These are phyloP conservation scores for Ceratocystis diversiconidia DNA, from an alignment of 2,329 filamentous ascomycete genomes.

Conservation along the genomic window DNA sequence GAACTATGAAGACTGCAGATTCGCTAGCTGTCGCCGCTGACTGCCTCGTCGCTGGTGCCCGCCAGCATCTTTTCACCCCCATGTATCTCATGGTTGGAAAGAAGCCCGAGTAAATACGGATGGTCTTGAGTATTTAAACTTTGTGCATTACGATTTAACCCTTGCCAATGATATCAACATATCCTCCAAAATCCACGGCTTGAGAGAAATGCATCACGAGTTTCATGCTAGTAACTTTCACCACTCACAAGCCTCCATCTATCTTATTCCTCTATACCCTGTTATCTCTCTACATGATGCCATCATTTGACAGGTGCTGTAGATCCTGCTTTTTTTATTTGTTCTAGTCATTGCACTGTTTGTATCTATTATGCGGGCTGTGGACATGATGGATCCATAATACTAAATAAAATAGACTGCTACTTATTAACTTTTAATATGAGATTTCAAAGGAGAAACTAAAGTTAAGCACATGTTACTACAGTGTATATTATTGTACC, in stretches of 20 bases:
- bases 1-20: constrained; percentile 91
- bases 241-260: background rate
- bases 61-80: constrained; percentile 87
- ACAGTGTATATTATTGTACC: background rate
- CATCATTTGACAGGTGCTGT: background rate
- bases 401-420: background rate
- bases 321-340: background rate
- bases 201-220: too few relatives aligned
- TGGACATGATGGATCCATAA: background rate
- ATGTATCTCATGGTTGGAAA: constrained; percentile 96
- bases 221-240: too few relatives aligned
- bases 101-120: constrained; percentile 44
- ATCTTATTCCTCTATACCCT: background rate
- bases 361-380: background rate
- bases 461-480: too few relatives aligned
- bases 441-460: too few relatives aligned
- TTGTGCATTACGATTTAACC: background rate
- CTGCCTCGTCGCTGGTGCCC: constrained; percentile 71
- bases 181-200: too few relatives aligned
- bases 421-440: too few relatives aligned
- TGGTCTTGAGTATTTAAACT: background rate
- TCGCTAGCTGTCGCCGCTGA: constrained; percentile 71
- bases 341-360: background rate
- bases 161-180: too few relatives aligned
- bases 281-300: background rate